Base-by-base conservation (phyloP, 805 yeast genomes). In the Brettanomyces anomalus region DNA sequence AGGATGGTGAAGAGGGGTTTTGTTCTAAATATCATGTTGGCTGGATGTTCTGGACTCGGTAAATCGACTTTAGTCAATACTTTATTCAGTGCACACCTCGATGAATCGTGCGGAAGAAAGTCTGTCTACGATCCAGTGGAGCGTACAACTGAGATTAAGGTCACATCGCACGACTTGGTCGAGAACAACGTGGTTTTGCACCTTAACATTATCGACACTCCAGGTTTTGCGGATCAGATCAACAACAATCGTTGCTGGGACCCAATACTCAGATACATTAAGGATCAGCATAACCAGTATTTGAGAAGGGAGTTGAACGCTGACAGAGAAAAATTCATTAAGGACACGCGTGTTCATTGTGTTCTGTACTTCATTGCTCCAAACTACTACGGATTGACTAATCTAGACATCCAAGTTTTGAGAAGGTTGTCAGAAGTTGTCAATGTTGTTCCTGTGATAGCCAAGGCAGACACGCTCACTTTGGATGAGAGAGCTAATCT, bases 201-300 rank as follows among this genome's bases (percentile, higher is more conserved):
- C 55, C 68, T 93, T 49, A 89, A 87, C 55, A 79, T 93, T 43
- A 85, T 93, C 58, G 98, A 93, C 61, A 93, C 98, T 3, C 97
- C 97, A 17, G 97, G 97, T 14, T 93, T 87, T 70, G 97, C 96
- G 33, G 98, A 93, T 70, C 96, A 85, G 66, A 84, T 93, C 52
- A 85, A 88, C 68, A 89, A 89, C 65, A 94, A 85, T 56, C 85
- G 83, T 65, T 88, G 95, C 65, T 90, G 97, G 96, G 97, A 89
- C 55, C 96, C 96, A 42, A 80, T 89, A 49, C 81, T 89, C 50
- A 87, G 86, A 65, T 89, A 88, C 66, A 86, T 89, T 61, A 89
- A 89, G 67, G 97, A 89, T 65, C 97, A 89, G 66, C 95, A 89
- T 63, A 83, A 94, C 36, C 81, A 81, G 56, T 89, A 85, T 63